Conservation (phyloP, 257 asterid species). For the Nicotiana otophora region DNA sequence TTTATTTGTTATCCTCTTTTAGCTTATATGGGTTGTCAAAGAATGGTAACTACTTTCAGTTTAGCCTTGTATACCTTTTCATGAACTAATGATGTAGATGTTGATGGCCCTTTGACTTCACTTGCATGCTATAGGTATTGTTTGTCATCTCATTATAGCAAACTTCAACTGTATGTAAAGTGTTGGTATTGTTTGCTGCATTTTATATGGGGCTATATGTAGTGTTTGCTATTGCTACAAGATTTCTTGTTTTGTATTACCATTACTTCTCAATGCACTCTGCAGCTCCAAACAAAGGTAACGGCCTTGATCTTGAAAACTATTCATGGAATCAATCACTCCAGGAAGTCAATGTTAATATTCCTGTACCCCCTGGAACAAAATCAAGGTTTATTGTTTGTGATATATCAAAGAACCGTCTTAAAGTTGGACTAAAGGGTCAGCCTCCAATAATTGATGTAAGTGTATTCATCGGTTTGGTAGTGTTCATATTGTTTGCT, state of each 20-base stretch:
- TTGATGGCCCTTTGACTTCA: background rate
- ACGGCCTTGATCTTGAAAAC: constrained; percentile 78
- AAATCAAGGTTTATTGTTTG: constrained; percentile 36
- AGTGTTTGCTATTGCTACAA: background rate
- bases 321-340: constrained; percentile 74
- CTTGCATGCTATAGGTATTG: background rate
- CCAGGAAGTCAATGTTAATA: constrained; percentile 64
- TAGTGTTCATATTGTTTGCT: background rate
- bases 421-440: constrained; percentile 42
- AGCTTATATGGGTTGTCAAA: background rate
- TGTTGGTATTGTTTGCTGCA: background rate
- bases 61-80: background rate
- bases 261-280: background rate
- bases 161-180: background rate
- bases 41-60: background rate
- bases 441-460: constrained; percentile 42
- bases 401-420: constrained; percentile 33
- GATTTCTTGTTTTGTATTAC: background rate
- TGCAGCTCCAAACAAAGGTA: constrained; percentile 58
- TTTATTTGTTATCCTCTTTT: background rate
- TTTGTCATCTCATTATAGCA: background rate
- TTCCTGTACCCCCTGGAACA: constrained; percentile 58
- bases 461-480: background rate
- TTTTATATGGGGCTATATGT: background rate
- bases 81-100: background rate